Evolutionary conservation across 805 yeast genomes (phyloP).

Genomic region (Cyberlindnera lachancei): DNA sequence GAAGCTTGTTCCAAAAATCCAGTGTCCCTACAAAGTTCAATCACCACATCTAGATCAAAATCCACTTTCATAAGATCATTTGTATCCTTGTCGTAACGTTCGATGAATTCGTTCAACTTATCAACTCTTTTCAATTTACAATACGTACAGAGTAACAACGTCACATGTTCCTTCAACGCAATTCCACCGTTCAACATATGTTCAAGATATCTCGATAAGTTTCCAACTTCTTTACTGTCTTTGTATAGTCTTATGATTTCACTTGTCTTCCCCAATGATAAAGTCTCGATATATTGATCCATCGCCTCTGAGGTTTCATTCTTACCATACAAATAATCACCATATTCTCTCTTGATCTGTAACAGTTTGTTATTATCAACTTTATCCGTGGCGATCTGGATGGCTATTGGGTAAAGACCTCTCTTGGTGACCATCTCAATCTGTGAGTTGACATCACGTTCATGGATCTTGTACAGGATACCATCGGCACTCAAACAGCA

Average conservation of each 20-base stretch:
- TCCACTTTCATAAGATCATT: constrained; percentile 28
- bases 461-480: constrained; percentile 56
- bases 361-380: constrained; percentile 26
- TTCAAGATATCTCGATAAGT: constrained; percentile 57
- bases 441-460: constrained; percentile 59
- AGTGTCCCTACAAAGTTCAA: constrained; percentile 66
- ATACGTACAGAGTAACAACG: constrained; percentile 68
- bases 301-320: constrained; percentile 66
- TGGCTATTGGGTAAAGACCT: constrained; percentile 66
- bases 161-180: constrained; percentile 75
- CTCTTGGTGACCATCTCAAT: constrained; percentile 61
- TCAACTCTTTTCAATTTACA: constrained; percentile 63
- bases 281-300: constrained; percentile 57
- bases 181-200: constrained; percentile 44
- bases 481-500: constrained; percentile 72
- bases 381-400: constrained; percentile 46
- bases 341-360: constrained; percentile 50
- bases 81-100: constrained; percentile 30
- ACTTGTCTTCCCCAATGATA: constrained; percentile 55
- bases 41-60: constrained; percentile 62
- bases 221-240: constrained; percentile 64
- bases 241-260: constrained; percentile 73
- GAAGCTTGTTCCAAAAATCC: constrained; percentile 63
- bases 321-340: constrained; percentile 61
- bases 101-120: constrained; percentile 51